Conservation (phyloP, 345 rosid species). For the Eutrema japonicum region DNA sequence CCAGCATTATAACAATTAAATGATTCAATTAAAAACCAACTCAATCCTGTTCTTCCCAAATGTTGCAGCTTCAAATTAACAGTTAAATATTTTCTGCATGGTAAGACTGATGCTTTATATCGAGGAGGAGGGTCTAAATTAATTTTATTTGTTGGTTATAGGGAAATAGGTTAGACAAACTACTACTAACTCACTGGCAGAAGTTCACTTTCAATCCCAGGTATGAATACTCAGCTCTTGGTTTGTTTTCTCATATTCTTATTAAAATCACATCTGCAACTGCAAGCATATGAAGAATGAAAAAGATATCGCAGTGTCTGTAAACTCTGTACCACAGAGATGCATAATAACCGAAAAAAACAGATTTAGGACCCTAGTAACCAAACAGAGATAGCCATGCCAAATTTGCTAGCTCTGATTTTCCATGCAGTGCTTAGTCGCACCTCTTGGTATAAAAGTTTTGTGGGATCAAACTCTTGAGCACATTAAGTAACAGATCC, state of each 20-base stretch:
- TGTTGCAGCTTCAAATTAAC: neutral
- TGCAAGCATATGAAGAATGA: slow-evolving; percentile 1
- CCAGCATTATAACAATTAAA: slow-evolving; percentile 7
- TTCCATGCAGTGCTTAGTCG: slow-evolving; percentile 9
- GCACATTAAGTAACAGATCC: neutral
- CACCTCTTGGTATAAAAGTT: slow-evolving; percentile 15
- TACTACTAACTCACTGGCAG: slow-evolving; percentile 92
- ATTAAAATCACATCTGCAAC: slow-evolving; percentile 10
- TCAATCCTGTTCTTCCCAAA: neutral
- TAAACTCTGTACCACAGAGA: neutral
- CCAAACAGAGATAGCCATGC: slow-evolving; percentile 5
- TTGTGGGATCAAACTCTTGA: slow-evolving; percentile 5
- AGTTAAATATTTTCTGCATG: slow-evolving; percentile 8
- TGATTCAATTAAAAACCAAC: slow-evolving; percentile 9
- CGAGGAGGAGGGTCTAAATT: slow-evolving; percentile 1
- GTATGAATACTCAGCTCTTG: slow-evolving; percentile 47
- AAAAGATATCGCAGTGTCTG: neutral
- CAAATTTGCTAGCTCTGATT: slow-evolving; percentile 8
- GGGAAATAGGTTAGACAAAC: slow-evolving; percentile 89
- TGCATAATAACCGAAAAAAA: neutral
- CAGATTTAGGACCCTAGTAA: slow-evolving; percentile 8
- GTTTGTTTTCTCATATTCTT: slow-evolving; percentile 9
- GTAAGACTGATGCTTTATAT: slow-evolving; percentile 1
- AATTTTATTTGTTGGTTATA: slow-evolving; percentile 39
- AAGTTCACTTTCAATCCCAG: slow-evolving; percentile 97